Evolutionary conservation across 2,329 filamentous ascomycete species (phyloP), one percentile per base, ranked within the genome.

Genomic region (Neofusicoccum ribis): DNA sequence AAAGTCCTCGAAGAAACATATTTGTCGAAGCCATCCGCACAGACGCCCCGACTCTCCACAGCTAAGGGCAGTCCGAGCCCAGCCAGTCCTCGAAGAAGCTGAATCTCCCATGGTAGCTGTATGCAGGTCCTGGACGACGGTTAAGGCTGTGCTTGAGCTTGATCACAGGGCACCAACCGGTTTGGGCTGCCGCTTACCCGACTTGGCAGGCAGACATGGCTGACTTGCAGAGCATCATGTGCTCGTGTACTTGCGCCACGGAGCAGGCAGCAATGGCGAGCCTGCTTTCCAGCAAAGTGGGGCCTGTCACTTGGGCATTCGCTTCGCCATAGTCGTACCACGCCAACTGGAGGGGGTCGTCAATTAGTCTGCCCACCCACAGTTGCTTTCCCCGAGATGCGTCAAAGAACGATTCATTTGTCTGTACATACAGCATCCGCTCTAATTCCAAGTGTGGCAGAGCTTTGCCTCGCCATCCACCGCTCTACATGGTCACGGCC

Each of bases 401-500:
- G 14, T 15, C 41, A 17, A 17, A 15, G 11, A 15, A 1, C 8
- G n/a, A 44, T 14, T n/a, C 27, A 31, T 5, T 31, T 31, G 27
- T 31, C 27, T 31, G 27, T 31, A 31, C 27, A 31, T 31, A 31
- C 27, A 31, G 5, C 27, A 31, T 37, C 50, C 20, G 50, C 50
- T 31, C 37, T 11, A 15, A 7, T 44, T 7, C 11, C 12, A 44
- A 31, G 31, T 5, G 4, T 3, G 7, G 5, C 47, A 43, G 6
- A 44, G 7, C 7, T 5, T 12, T 20, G 14, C 39, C 50, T 20
- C 27, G 15, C 50, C 2, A 20, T 20, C 20, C 15, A 23, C 11
- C 37, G 8, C 15, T 44, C 50, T 56, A 64, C 62, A 64, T 64
- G 17, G 7, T 47, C 4, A 63, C 64, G 2, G 64, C 64, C 3